Conservation (phyloP, 306 rosid species). For the Inga laurina region DNA sequence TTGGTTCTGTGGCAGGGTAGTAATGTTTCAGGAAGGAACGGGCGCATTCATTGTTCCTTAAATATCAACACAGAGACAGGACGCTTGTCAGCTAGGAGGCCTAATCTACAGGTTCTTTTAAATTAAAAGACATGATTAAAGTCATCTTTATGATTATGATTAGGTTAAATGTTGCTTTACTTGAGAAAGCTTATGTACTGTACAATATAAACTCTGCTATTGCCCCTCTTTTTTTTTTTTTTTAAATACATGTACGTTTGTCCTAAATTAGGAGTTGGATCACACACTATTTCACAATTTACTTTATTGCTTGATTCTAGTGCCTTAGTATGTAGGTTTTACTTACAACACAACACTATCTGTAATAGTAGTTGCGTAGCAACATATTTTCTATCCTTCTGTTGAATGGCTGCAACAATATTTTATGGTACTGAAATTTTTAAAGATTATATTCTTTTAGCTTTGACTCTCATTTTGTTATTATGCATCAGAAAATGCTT, state of each 20-base stretch:
- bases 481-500: not conserved
- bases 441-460: not conserved
- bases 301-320: not conserved
- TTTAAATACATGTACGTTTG: not conserved
- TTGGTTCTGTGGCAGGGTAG: constrained; percentile 63
- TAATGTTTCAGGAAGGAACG: constrained; percentile 81
- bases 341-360: not conserved
- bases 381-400: not conserved
- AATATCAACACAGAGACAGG: constrained; percentile 95
- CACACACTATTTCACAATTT: not conserved
- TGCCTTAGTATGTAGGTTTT: constrained; percentile 13
- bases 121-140: constrained; percentile 17
- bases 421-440: not conserved
- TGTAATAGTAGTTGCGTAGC: not conserved
- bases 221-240: not conserved
- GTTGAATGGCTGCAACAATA: not conserved
- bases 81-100: constrained; percentile 94
- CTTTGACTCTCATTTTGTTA: not conserved
- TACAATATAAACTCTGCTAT: not conserved
- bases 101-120: constrained; percentile 83
- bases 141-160: constrained; percentile 10
- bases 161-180: constrained; percentile 20
- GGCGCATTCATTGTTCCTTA: constrained; percentile 86
- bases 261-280: not conserved
- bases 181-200: not conserved